Evolutionary conservation across 2,329 filamentous ascomycete genomes (phyloP), one percentile per base, ranked within the genome.

Genomic region (Raffaelea albimanens): DNA sequence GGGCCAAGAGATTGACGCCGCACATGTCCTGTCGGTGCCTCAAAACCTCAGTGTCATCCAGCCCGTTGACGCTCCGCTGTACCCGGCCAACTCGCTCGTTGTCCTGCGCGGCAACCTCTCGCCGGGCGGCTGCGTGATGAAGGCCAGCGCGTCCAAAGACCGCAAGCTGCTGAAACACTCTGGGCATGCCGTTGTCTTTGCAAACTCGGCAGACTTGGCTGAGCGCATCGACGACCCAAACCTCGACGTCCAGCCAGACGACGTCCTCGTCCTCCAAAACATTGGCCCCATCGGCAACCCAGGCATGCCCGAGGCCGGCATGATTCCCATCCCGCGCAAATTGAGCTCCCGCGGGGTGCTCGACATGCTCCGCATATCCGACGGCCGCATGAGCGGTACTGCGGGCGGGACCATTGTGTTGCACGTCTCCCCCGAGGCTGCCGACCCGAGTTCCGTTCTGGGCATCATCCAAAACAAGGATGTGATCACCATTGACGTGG

Each of bases 381-480:
- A 96, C 58, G 90, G 90, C 0, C 68, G 90, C 25, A 96, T 95
- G 70, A 85, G 78, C 21, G 90, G 90, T 4, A 93, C 89, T 0
- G 85, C 80, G 2, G 89, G 94, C 42, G 90, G 90, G 0, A 96
- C 93, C 48, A 91, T 95, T 54, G 87, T 93, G 0, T 80, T 93
- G 5, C 90, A 96, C 56, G 83, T 95, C 5, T 82, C 83, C 2
- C 90, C 90, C 1, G 90, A 96, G 64, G 87, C 88, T 1, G 87
- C 85, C 0, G 65, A 75, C 25, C 85, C 86, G 0, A 80, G 77
- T 11, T 88, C 86, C 0, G n/a, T n/a, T n/a, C n/a, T n/a, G n/a
- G n/a, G n/a, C n/a, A n/a, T n/a, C n/a, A n/a, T n/a, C n/a, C n/a
- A n/a, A n/a, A n/a, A n/a, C n/a, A n/a, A n/a, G n/a, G n/a, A n/a